Conservation (phyloP, 2,329 filamentous ascomycete species). For the Fusarium floridanum region DNA sequence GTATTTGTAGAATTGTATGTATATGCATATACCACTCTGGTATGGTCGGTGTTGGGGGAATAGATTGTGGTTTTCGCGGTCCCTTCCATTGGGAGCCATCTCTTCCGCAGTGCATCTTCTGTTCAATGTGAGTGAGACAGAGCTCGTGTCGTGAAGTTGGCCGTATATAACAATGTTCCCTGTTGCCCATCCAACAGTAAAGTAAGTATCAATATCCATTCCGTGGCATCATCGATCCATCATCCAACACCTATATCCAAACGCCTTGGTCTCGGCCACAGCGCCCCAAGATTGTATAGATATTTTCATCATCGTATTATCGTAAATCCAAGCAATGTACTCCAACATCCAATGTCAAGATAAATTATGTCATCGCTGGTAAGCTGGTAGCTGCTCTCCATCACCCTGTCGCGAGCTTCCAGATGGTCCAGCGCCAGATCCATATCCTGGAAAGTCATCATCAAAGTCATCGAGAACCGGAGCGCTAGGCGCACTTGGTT, state of each 20-base stretch:
- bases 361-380: slow-evolving; percentile 51
- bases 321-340: slow-evolving; percentile 25
- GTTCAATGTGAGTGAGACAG: not conserved
- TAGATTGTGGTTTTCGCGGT: not conserved
- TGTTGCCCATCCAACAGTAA: slow-evolving; percentile 11
- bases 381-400: slow-evolving; percentile 56
- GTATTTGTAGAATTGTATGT: not conserved
- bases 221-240: slow-evolving; percentile 29
- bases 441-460: slow-evolving; percentile 59
- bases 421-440: slow-evolving; percentile 45
- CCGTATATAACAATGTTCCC: not conserved
- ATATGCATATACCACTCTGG: slow-evolving; percentile 1
- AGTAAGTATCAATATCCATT: slow-evolving; percentile 1
- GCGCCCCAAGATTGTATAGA: slow-evolving; percentile 26
- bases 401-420: slow-evolving; percentile 21
- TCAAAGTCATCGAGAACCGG: slow-evolving; percentile 70
- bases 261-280: slow-evolving; percentile 26
- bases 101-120: not conserved
- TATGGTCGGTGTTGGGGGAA: slow-evolving; percentile 1
- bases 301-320: slow-evolving; percentile 21
- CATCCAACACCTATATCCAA: slow-evolving; percentile 31
- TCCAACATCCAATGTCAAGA: not conserved
- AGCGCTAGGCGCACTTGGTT: slow-evolving; percentile 71
- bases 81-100: not conserved
- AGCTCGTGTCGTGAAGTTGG: not conserved